Evolutionary conservation across 2,329 filamentous ascomycete genomes (phyloP), one percentile per base, ranked within the genome.

Genomic region (Aureobasidium sp.): DNA sequence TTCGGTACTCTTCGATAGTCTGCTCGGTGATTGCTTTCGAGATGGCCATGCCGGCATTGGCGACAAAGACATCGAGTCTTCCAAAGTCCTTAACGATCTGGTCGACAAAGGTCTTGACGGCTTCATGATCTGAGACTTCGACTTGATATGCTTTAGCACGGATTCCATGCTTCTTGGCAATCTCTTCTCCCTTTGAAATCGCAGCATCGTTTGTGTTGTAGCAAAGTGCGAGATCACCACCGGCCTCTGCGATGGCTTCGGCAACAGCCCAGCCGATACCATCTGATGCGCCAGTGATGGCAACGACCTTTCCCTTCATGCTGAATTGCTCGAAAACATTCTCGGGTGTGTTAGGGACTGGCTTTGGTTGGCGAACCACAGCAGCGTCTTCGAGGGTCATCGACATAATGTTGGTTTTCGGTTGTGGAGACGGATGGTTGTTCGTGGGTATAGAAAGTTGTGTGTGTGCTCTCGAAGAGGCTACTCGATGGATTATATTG

Each of bases 1-100:
- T n/a, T n/a, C n/a, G n/a, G n/a, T n/a, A n/a, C n/a, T n/a, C n/a
- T n/a, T n/a, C n/a, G n/a, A n/a, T n/a, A n/a, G n/a, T n/a, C n/a
- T n/a, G n/a, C n/a, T n/a, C n/a, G n/a, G n/a, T n/a, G n/a, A n/a
- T n/a, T n/a, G n/a, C n/a, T n/a, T n/a, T n/a, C n/a, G n/a, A n/a
- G 71, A 91, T 90, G 8, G 91, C 93, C 68, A 88, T 87, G 65
- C 91, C 91, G 25, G 91, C 91, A 78, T 91, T 91, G 79, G 89
- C 89, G 70, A 91, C 86, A 79, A 91, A 90, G 72, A 85, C 86
- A 73, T 91, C 88, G 73, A 91, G 86, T 80, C 89, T 85, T 78
- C 88, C 88, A 71, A 94, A 95, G 75, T 95, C 92, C 70, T 83
- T 81, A 75, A 90, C 81, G 62, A 91, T 87, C 50, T 87, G 81